Conservation (phyloP, 495 filamentous ascomycete species). For the Penicillium paxilli region DNA sequence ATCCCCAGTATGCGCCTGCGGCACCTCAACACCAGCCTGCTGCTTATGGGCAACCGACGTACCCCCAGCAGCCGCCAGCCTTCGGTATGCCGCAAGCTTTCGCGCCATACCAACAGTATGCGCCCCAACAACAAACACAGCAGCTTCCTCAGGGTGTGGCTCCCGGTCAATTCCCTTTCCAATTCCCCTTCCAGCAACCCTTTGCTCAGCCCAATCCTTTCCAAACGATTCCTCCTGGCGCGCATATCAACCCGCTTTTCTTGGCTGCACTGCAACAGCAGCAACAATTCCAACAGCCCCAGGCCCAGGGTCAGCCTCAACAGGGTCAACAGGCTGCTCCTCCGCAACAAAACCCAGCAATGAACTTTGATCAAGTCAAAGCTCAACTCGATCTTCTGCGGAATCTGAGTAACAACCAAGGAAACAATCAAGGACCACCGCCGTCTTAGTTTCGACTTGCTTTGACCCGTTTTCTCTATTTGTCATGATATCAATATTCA, state of each 20-base stretch:
- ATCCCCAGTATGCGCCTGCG: slow-evolving; percentile 11
- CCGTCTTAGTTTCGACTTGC: slow-evolving; percentile 35
- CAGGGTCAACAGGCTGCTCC: slow-evolving; percentile 36
- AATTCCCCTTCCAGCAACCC: slow-evolving; percentile 35
- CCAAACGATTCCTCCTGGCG: slow-evolving; percentile 43
- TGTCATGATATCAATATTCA: slow-evolving; percentile 14
- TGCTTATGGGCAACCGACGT: slow-evolving; percentile 24
- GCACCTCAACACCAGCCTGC: slow-evolving; percentile 24
- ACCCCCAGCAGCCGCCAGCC: slow-evolving; percentile 25
- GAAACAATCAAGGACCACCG: slow-evolving; percentile 39
- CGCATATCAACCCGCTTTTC: slow-evolving; percentile 68
- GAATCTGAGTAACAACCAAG: slow-evolving; percentile 41
- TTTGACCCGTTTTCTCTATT: slow-evolving; percentile 12
- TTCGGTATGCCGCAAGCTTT: slow-evolving; percentile 34
- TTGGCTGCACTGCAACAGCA: slow-evolving; percentile 50
- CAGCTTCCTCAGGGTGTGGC: slow-evolving; percentile 31
- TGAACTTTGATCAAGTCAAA: slow-evolving; percentile 48
- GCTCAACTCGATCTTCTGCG: slow-evolving; percentile 49
- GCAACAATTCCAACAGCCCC: slow-evolving; percentile 40
- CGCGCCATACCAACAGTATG: slow-evolving; percentile 28
- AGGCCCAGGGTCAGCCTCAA: slow-evolving; percentile 41
- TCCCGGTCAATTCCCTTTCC: slow-evolving; percentile 38
- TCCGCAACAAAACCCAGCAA: slow-evolving; percentile 32
- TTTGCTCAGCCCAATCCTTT: slow-evolving; percentile 32
- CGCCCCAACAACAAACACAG: slow-evolving; percentile 36